Conservation (phyloP, 1,284 basidiomycete species). For the Inonotus obliquus region DNA sequence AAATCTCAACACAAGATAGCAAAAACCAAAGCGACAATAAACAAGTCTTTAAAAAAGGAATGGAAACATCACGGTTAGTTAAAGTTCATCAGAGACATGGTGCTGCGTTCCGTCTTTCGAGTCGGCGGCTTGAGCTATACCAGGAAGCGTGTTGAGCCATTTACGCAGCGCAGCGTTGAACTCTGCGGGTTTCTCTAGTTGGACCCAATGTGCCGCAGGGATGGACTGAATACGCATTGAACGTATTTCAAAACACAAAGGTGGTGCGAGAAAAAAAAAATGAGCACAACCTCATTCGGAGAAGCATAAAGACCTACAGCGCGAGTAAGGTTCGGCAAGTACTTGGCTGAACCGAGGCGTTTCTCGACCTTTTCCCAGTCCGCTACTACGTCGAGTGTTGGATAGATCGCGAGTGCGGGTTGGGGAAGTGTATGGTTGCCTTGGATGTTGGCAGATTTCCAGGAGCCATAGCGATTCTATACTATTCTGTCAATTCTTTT, state of each 20-base stretch:
- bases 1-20: no score
- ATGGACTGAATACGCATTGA: slow-evolving; percentile 9
- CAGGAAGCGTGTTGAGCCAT: slow-evolving; percentile 32
- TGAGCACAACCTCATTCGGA: no score
- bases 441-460: slow-evolving; percentile 46
- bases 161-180: slow-evolving; percentile 42
- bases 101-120: neutral
- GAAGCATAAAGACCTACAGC: slow-evolving; percentile 34
- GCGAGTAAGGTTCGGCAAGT: slow-evolving; percentile 47
- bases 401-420: slow-evolving; percentile 53
- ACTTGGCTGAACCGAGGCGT: slow-evolving; percentile 39
- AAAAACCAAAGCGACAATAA: no score
- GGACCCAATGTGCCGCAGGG: slow-evolving; percentile 29
- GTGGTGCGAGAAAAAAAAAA: neutral
- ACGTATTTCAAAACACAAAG: neutral
- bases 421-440: slow-evolving; percentile 55
- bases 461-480: slow-evolving; percentile 49
- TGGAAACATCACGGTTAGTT: neutral
- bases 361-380: slow-evolving; percentile 47
- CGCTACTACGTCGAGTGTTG: slow-evolving; percentile 61
- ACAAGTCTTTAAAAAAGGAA: no score
- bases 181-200: slow-evolving; percentile 47
- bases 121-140: no score
- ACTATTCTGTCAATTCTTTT: neutral
- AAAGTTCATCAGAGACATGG: neutral